A percentile compares a stretch with the other conserved stretches of the same genome.
phyloP scores from a whole-genome alignment of 2,329 filamentous ascomycete species.

The Mollisiaceae sp. region DNA sequence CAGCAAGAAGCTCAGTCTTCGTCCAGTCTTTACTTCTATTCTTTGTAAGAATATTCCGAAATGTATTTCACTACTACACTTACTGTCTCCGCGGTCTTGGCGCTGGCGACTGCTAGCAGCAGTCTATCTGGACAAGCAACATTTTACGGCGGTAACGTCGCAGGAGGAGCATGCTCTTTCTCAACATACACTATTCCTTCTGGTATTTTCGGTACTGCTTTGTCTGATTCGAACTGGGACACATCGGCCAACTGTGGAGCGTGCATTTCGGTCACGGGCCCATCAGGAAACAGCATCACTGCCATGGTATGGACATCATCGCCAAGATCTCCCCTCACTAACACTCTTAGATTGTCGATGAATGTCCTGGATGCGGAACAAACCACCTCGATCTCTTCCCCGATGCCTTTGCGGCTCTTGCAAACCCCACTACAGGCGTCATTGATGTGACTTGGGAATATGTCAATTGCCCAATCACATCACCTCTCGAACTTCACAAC shows the following conservation, averaged over 20 bases:
- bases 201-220: conserved; percentile 64
- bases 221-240: conserved; percentile 63
- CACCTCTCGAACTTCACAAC: conserved; percentile 56
- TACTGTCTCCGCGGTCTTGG: conserved; percentile 30
- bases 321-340: conserved; percentile 4
- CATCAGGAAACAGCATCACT: conserved; percentile 60
- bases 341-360: conserved; percentile 54
- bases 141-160: conserved; percentile 60
- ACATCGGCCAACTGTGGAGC: conserved; percentile 61
- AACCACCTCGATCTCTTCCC: conserved; percentile 62
- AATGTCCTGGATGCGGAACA: conserved; percentile 59
- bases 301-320: conserved; percentile 59
- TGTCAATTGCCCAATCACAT: conserved; percentile 56
- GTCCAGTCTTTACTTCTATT: conserved; percentile 34
- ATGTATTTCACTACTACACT: conserved; percentile 37
- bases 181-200: conserved; percentile 64
- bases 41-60: conserved; percentile 26
- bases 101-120: conserved; percentile 33
- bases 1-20: conserved; percentile 35
- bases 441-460: conserved; percentile 56
- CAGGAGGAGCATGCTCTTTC: conserved; percentile 68
- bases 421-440: conserved; percentile 50
- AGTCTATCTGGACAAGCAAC: conserved; percentile 50
- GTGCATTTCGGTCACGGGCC: conserved; percentile 64
- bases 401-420: conserved; percentile 54